phyloP scores from a whole-genome alignment of 495 filamentous ascomycete genomes.

The Rhizodiscina lignyota region DNA sequence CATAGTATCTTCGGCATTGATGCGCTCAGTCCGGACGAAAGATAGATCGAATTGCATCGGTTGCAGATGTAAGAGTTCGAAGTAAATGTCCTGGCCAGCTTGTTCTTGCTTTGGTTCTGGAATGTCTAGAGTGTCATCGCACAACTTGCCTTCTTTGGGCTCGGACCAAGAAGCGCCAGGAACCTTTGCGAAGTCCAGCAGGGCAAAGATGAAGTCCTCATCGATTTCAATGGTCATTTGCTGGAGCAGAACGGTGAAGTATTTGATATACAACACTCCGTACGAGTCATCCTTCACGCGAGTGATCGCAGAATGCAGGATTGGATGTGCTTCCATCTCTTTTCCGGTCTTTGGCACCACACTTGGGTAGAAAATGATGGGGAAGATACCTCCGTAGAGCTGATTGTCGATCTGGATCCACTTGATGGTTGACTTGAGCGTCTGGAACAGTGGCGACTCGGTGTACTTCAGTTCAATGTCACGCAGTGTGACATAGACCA shows the following conservation, averaged over 20 bases:
- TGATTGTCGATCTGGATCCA: slow-evolving; percentile 99
- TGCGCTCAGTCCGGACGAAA: slow-evolving; percentile 87
- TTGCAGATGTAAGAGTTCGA: slow-evolving; percentile 89
- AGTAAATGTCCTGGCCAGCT: slow-evolving; percentile 83
- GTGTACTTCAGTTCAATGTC: slow-evolving; percentile 83
- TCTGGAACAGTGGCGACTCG: slow-evolving; percentile 87
- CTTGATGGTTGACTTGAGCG: slow-evolving; percentile 73
- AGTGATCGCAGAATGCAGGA: slow-evolving; percentile 78
- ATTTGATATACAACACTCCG: slow-evolving; percentile 96
- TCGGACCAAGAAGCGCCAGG: slow-evolving; percentile 87
- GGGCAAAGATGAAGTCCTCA: slow-evolving; percentile 92
- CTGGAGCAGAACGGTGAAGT: slow-evolving; percentile 81
- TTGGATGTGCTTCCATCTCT: slow-evolving; percentile 93
- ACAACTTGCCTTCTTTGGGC: slow-evolving; percentile 64
- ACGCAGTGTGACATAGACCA: slow-evolving; percentile 85
- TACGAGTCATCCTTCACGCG: slow-evolving; percentile 97
- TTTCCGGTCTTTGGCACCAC: slow-evolving; percentile 97
- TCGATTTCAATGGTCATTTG: slow-evolving; percentile 98
- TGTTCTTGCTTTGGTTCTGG: slow-evolving; percentile 80
- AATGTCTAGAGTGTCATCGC: slow-evolving; percentile 77
- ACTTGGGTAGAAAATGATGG: slow-evolving; percentile 90
- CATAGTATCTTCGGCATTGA: slow-evolving; percentile 89
- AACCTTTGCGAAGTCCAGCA: slow-evolving; percentile 89
- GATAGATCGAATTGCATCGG: slow-evolving; percentile 96
- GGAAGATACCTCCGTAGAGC: slow-evolving; percentile 94